Percentiles rank a stretch among this genome's conserved stretches.
phyloP scores from a whole-genome alignment of 2,329 filamentous ascomycete species.

The Dactylellina leptospora region DNA sequence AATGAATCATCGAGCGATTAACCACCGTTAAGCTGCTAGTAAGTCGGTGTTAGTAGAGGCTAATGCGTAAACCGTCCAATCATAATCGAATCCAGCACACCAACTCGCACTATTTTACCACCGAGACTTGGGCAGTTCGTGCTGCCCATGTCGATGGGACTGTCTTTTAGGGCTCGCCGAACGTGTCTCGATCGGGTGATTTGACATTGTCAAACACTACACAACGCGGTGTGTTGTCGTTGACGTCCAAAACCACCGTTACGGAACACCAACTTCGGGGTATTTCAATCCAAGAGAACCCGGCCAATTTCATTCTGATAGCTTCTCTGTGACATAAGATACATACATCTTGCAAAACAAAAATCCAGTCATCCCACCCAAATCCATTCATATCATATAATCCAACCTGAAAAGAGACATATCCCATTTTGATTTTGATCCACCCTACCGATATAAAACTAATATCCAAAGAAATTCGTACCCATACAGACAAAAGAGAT shows the following conservation, averaged over 20 bases:
- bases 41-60: background rate
- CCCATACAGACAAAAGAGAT: background rate
- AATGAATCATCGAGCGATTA: conserved; percentile 28
- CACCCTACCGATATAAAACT: background rate
- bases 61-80: conserved; percentile 3
- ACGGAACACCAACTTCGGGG: background rate
- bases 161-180: conserved; percentile 53
- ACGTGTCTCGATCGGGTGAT: background rate
- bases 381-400: background rate
- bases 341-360: background rate
- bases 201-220: conserved; percentile 8
- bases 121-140: conserved; percentile 11
- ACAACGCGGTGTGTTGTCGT: conserved; percentile 17
- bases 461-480: conserved; percentile 33
- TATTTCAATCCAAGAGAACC: background rate
- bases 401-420: background rate
- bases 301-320: background rate
- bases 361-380: background rate
- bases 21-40: conserved; percentile 7
- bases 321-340: too few species aligned
- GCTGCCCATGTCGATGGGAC: conserved; percentile 27
- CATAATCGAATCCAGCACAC: conserved; percentile 6
- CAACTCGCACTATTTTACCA: conserved; percentile 14
- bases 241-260: background rate
- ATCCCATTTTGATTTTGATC: conserved; percentile 6